Evolutionary conservation across 23 red algal species (phyloP), one percentile per base, ranked within the genome.

Genomic region (Gracilaria vermiculophylla): DNA sequence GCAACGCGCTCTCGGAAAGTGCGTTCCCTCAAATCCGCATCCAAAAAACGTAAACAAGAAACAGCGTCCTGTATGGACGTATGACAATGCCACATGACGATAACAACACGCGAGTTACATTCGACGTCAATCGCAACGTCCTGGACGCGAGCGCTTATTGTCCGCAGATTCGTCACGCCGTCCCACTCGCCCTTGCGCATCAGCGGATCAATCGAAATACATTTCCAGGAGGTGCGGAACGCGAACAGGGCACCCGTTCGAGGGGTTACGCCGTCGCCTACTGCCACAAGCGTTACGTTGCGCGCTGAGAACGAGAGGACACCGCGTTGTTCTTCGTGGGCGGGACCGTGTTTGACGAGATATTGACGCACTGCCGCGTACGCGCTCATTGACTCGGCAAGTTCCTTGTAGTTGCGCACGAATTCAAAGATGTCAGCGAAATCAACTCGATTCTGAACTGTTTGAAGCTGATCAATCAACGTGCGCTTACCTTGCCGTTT

Each of bases 41-140:
- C 90, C 25, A 23, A 25, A 66, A 93, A 77, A 43, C 61, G 78
- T 67, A 93, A 69, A 76, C 90, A 93, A 29, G 56, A 78, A 40
- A 83, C 21, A 31, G 90, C 80, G 42, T 93, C 90, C 13, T 50
- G 27, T 14, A 93, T 76, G 39, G 65, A 74, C 14, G 57, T 62
- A 54, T 93, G 90, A 27, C 69, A 74, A 85, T 93, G 90, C 90
- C 90, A 93, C 80, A 93, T 83, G 17, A 93, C 58, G 5, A 93
- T 62, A 24, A 93, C 81, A 41, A 81, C 90, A 24, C 53, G 31
- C 25, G 56, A 60, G 21, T 53, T 55, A 62, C 48, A 42, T 20
- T 50, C 58, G 34, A 93, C 90, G n/a, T 45, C 53, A 20, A 92
- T 62, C 3, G 52, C 54, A 36, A 78, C 81, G 69, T 93, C 90